phyloP scores from a whole-genome alignment of 306 rosid genomes.

The Argentina anserina region DNA sequence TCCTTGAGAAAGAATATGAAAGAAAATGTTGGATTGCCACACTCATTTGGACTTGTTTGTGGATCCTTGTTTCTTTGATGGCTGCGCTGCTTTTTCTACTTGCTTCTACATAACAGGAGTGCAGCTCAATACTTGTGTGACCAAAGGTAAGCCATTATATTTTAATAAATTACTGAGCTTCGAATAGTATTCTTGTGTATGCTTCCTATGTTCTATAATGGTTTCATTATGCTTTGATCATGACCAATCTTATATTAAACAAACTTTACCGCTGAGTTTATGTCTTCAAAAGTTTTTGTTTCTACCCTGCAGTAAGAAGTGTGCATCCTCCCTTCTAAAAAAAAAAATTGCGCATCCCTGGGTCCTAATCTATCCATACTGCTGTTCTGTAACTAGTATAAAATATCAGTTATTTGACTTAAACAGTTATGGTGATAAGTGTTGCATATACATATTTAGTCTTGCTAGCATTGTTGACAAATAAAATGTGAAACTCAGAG shows the following conservation, averaged over 20 bases:
- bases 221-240: slow-evolving; percentile 4
- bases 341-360: not conserved
- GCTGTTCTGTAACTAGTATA: not conserved
- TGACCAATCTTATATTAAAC: not conserved
- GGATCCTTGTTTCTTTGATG: slow-evolving; percentile 40
- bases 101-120: slow-evolving; percentile 41
- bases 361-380: not conserved
- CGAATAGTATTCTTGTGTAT: not conserved
- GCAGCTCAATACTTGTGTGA: slow-evolving; percentile 24
- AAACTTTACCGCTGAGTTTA: too few species aligned
- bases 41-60: slow-evolving; percentile 37
- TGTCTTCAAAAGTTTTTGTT: too few species aligned
- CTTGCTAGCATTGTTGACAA: not conserved
- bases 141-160: slow-evolving; percentile 44
- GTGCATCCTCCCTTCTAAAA: too few species aligned
- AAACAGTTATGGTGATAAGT: not conserved
- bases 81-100: slow-evolving; percentile 39
- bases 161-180: not conserved
- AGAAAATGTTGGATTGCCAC: slow-evolving; percentile 32
- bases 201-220: not conserved
- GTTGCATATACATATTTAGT: not conserved
- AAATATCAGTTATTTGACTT: not conserved
- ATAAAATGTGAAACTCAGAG: not conserved
- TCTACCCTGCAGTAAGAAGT: too few species aligned
- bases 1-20: slow-evolving; percentile 29